Conservation (phyloP, 1,284 basidiomycete genomes). For the Sanghuangporus sanghuang region DNA sequence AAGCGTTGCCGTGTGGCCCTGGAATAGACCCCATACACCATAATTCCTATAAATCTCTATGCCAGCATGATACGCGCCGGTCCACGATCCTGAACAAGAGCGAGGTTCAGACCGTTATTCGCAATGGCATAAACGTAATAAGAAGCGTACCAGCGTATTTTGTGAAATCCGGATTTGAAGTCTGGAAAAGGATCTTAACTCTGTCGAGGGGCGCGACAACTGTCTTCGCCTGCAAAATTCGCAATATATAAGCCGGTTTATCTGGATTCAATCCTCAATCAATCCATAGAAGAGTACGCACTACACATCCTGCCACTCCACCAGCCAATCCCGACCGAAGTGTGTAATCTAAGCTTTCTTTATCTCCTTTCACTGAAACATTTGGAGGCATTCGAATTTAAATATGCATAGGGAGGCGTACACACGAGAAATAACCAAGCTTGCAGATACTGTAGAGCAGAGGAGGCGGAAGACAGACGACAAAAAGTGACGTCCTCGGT, state of each 20-base stretch:
- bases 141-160: constrained; percentile 78
- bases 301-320: constrained; percentile 90
- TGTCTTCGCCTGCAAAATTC: constrained; percentile 76
- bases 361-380: constrained; percentile 54
- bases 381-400: constrained; percentile 54
- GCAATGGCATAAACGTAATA: background rate
- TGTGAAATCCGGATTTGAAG: constrained; percentile 91
- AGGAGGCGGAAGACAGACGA: background rate
- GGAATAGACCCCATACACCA: constrained; percentile 82
- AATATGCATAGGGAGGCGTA: background rate
- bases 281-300: constrained; percentile 37
- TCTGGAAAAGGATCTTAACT: constrained; percentile 99
- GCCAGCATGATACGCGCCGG: constrained; percentile 82
- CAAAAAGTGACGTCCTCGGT: background rate
- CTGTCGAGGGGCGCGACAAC: constrained; percentile 95
- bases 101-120: background rate
- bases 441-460: background rate
- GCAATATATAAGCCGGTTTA: constrained; percentile 5
- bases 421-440: background rate
- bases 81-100: constrained; percentile 62
- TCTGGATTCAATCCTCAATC: background rate
- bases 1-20: constrained; percentile 92
- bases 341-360: constrained; percentile 70
- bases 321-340: constrained; percentile 84
- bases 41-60: constrained; percentile 69